Base-by-base conservation (phyloP, 202 grass and related monocot genomes). In the Sporobolus alterniflorus region DNA sequence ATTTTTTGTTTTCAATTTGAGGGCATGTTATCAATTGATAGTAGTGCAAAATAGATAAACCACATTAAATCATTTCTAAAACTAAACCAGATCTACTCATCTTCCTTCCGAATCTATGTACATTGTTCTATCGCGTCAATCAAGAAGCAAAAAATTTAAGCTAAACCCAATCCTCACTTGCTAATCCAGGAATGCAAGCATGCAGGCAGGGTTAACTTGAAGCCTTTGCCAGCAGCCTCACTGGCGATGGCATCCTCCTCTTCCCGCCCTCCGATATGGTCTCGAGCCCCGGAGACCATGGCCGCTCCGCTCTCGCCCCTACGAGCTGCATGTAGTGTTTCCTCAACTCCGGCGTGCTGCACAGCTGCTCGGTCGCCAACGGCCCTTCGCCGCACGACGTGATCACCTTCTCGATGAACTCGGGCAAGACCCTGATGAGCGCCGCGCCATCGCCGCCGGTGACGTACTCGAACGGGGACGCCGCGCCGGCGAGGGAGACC, bases 271-370 rank as follows among this genome's bases (percentile, higher is more conserved):
- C 96, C 17, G 72, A 84, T 75, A 99, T 96, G 13, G 93, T 99
- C 83, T 99, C 93, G 9, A 99, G 89, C 69, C 71, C 85, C 21
- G 96, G 96, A 26, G 93, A 99, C 96, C 96, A 99, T 2, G 88
- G 91, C 83, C 85, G 63, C 61, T 85, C 81, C 44, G 85, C 90
- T 25, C 71, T 43, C 50, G 83, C 48, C 28, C 88, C 93, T 36
- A 95, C 93, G 30, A 99, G 88, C 81, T 94, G 96, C 57, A 83
- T 85, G 83, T 99, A 99, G 82, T 99, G 91, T 49, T 94, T 99
- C 89, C 62, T 92, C 85, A 99, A 76, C 84, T 96, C 96, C 74
- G 93, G 91, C 24, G 96, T 99, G 83, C 82, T 99, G 84, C 96
- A 99, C 69, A 99, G 65, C 54, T 78, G 78, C 9, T 75, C 57